Evolutionary conservation across 2,329 filamentous ascomycete species (phyloP).

Genomic region (Chaetomium strumarium): DNA sequence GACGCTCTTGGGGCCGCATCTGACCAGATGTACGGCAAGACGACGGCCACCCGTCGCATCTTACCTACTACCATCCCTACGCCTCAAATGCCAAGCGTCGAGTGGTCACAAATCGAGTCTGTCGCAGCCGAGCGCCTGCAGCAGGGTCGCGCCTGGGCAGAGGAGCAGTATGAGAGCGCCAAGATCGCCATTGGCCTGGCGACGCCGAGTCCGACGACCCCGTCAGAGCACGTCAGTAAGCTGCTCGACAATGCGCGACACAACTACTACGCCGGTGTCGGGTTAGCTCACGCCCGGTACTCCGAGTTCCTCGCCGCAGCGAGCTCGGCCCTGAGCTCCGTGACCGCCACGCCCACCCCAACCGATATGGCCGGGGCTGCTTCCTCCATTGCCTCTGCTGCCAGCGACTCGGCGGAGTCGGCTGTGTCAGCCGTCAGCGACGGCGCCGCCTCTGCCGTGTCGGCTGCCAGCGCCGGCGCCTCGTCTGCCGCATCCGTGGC

Average conservation of each 20-base stretch:
- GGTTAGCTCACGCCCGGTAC: slow-evolving; percentile 72
- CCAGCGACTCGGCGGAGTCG: slow-evolving; percentile 40
- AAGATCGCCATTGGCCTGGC: slow-evolving; percentile 59
- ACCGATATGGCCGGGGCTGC: slow-evolving; percentile 46
- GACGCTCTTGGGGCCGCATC: slow-evolving; percentile 51
- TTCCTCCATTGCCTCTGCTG: slow-evolving; percentile 42
- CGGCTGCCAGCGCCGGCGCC: slow-evolving; percentile 44
- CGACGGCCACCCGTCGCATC: slow-evolving; percentile 38
- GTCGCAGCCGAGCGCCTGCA: slow-evolving; percentile 65
- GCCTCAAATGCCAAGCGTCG: slow-evolving; percentile 31
- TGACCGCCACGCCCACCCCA: slow-evolving; percentile 55
- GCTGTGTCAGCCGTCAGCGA: slow-evolving; percentile 44
- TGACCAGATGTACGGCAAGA: slow-evolving; percentile 42
- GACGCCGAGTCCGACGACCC: slow-evolving; percentile 50
- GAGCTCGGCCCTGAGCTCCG: slow-evolving; percentile 58
- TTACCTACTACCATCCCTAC: slow-evolving; percentile 27
- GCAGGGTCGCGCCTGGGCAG: slow-evolving; percentile 65
- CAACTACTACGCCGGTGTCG: slow-evolving; percentile 72
- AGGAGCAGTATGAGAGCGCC: slow-evolving; percentile 64
- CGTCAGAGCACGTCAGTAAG: slow-evolving; percentile 45
- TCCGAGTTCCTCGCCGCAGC: slow-evolving; percentile 68
- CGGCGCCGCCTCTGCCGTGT: slow-evolving; percentile 39
- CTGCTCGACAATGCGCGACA: slow-evolving; percentile 56
- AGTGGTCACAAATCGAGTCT: slow-evolving; percentile 49
- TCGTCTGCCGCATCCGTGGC: slow-evolving; percentile 35